Base-by-base conservation (phyloP, 768 basidiomycete genomes). In the Podaxis pistillaris region DNA sequence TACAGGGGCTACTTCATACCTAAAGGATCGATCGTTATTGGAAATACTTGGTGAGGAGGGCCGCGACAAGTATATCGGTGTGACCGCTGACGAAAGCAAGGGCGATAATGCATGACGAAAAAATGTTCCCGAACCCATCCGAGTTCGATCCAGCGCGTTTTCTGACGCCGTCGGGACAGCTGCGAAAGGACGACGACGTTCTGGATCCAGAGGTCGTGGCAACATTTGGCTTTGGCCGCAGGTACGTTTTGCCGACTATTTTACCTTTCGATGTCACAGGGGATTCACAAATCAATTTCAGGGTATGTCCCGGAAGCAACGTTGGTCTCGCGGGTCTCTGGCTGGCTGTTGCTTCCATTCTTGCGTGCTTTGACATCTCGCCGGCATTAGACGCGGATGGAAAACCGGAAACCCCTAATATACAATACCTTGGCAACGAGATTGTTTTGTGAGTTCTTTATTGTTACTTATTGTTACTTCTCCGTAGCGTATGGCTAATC, bases 1-100 rank as follows among this genome's bases (percentile, higher is more conserved):
- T 81, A 78, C 51, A 73, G 76, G 8, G 79, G 77, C 1, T 72
- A 74, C 60, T 68, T 70, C 38, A 77, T 81, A 44, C 80, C 79
- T 0, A 76, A 79, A 64, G 79, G 69, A 11, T 69, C 74, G 0
- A 65, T 71, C 1, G 68, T 74, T 17, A 62, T 73, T 46, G 68
- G 64, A 6, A 74, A 74, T 56, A 65, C 66, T 24, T 73, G 73
- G 74, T 70, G 56, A 11, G 64, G 53, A 22, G 6, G 5, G 26
- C 1, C 17, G 1, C 19, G 3, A 22, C 7, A 24, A 26, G 22
- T n/a, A 11, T 49, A 5, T 49, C 22, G 19, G 22, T 11, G 11
- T 12, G 22, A 49, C 22, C 8, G 22, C 41, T 49, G 22, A 49
- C 1, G 12, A 49, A 22, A 49, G 47, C 4, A 49, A 49, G 47